A percentile compares a stretch with the other conserved stretches of the same genome.
phyloP scores from a whole-genome alignment of 495 filamentous ascomycete genomes.

The Margaritispora aquatica region DNA sequence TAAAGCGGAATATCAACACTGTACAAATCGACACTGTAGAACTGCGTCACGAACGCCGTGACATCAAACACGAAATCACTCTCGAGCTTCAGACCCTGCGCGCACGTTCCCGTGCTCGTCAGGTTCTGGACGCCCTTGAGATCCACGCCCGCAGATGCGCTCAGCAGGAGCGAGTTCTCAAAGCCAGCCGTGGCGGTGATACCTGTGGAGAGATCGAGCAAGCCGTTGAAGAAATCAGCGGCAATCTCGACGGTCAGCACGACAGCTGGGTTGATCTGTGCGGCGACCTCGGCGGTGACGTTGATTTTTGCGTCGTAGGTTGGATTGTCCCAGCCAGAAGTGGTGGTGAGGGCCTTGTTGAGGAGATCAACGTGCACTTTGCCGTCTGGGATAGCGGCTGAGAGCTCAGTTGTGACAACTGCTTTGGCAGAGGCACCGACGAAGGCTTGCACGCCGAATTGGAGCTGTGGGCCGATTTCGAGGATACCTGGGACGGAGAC shows the following conservation, averaged over 20 bases:
- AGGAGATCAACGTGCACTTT: slow-evolving; percentile 28
- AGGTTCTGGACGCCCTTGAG: slow-evolving; percentile 6
- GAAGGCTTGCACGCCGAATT: slow-evolving; percentile 24
- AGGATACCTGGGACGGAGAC: slow-evolving; percentile 23
- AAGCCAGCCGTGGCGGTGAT: slow-evolving; percentile 21
- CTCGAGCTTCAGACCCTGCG: slow-evolving; percentile 9
- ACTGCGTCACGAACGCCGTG: slow-evolving; percentile 20
- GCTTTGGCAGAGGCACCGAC: slow-evolving; percentile 21
- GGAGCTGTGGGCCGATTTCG: slow-evolving; percentile 23
- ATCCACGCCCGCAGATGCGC: slow-evolving; percentile 10
- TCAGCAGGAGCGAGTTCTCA: slow-evolving; percentile 16
- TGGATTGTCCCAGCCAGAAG: slow-evolving; percentile 25
- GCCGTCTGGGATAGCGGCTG: slow-evolving; percentile 21
- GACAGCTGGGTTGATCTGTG: slow-evolving; percentile 16
- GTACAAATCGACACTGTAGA: slow-evolving; percentile 13
- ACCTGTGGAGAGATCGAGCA: slow-evolving; percentile 20
- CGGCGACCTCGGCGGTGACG: slow-evolving; percentile 19
- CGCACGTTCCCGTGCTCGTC: slow-evolving; percentile 5
- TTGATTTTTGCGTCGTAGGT: slow-evolving; percentile 19
- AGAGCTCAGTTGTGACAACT: slow-evolving; percentile 19
- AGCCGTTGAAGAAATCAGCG: slow-evolving; percentile 14
- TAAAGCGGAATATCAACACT: slow-evolving; percentile 13
- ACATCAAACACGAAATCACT: slow-evolving; percentile 20
- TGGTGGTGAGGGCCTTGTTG: slow-evolving; percentile 14
- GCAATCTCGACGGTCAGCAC: slow-evolving; percentile 19